Evolutionary conservation across 2,329 filamentous ascomycete species (phyloP).

Genomic region (Neurospora sp.): DNA sequence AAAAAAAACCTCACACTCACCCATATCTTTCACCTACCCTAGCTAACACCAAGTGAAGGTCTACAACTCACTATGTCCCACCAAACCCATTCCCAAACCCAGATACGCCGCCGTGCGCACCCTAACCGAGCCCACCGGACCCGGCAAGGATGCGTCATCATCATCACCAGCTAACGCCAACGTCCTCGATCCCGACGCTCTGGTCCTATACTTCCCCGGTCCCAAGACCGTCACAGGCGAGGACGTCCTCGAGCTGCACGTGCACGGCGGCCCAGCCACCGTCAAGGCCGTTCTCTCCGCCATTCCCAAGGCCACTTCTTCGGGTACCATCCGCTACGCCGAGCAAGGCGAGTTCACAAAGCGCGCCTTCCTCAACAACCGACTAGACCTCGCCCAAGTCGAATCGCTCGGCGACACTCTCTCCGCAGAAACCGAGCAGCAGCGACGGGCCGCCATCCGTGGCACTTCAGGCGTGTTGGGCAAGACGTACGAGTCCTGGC

Average conservation of each 20-base stretch:
- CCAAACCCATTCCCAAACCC: conserved; percentile 32
- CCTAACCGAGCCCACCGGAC: conserved; percentile 45
- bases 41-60: conserved; percentile 28
- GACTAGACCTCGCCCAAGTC: conserved; percentile 78
- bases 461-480: conserved; percentile 63
- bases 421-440: conserved; percentile 76
- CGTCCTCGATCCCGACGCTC: conserved; percentile 66
- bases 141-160: conserved; percentile 4
- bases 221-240: conserved; percentile 85
- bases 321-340: conserved; percentile 61
- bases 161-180: conserved; percentile 21
- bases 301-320: conserved; percentile 41
- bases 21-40: conserved; percentile 3
- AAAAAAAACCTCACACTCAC: conserved; percentile 18
- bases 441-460: conserved; percentile 75
- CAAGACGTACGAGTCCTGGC: conserved; percentile 73
- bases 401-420: conserved; percentile 55
- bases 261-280: conserved; percentile 87
- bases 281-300: conserved; percentile 77
- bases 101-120: conserved; percentile 62
- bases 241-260: conserved; percentile 82
- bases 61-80: conserved; percentile 41
- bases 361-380: conserved; percentile 78
- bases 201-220: conserved; percentile 73
- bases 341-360: conserved; percentile 94